Percentiles rank a stretch among this genome's conserved stretches.
phyloP scores from a whole-genome alignment of 768 basidiomycete species.

The Lactarius akahatsu region DNA sequence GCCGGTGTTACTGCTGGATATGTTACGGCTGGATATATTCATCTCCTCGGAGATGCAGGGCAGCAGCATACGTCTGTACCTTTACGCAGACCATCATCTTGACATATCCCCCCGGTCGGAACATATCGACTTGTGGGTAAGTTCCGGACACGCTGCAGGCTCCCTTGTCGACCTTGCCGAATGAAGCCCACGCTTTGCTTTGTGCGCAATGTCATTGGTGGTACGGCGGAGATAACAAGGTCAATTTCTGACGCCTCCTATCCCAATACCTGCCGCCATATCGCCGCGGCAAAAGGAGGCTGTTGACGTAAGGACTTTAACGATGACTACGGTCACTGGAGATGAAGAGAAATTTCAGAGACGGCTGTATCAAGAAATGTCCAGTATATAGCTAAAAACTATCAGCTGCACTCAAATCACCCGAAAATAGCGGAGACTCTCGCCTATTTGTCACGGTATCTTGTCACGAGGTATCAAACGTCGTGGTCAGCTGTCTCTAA shows the following conservation, averaged over 20 bases:
- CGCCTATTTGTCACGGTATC: neutral
- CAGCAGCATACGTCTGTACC: neutral
- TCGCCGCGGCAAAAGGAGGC: neutral
- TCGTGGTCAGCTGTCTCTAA: neutral
- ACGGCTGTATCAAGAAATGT: neutral
- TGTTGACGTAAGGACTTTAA: neutral
- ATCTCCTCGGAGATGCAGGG: neutral
- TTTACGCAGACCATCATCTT: neutral
- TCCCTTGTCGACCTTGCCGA: neutral
- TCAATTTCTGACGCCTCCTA: neutral
- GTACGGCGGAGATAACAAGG: constrained; percentile 9
- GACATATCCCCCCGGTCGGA: constrained; percentile 9
- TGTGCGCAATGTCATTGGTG: neutral
- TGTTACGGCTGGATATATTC: constrained; percentile 10
- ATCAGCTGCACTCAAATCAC: neutral
- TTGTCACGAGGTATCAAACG: neutral
- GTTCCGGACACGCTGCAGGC: neutral
- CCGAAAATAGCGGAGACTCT: neutral
- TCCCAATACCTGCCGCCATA: neutral
- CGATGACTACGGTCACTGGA: neutral
- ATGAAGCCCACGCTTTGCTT: neutral
- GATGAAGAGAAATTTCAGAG: neutral
- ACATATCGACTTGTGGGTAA: neutral
- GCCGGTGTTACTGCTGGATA: neutral
- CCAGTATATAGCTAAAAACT: neutral